These are phyloP conservation scores for Aspergillus conjunctus DNA, from an alignment of 495 filamentous ascomycete species.

Conservation along the genomic window DNA sequence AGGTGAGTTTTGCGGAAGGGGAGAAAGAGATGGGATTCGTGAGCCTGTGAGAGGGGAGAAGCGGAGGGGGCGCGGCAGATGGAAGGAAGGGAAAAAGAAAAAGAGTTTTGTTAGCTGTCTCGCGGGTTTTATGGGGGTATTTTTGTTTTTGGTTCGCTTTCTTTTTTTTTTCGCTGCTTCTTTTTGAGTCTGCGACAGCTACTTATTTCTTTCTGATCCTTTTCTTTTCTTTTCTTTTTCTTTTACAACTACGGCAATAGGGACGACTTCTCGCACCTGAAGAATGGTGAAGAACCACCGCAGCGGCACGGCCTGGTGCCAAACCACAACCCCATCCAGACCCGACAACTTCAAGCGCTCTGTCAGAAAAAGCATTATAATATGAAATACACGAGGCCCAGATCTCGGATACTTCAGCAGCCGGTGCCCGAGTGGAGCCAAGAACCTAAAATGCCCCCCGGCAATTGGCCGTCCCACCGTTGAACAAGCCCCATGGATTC, in stretches of 20 bases:
- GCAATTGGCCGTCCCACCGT: constrained; percentile 7
- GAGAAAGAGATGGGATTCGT: too few species aligned
- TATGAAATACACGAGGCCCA: constrained; percentile 18
- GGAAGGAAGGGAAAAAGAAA: constrained; percentile 9
- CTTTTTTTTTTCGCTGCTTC: background rate
- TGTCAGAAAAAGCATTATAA: background rate
- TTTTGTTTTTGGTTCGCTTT: constrained; percentile 5
- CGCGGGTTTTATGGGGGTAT: constrained; percentile 3
- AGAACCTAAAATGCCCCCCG: constrained; percentile 16
- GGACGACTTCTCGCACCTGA: too few species aligned
- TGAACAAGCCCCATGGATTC: background rate
- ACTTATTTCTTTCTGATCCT: background rate
- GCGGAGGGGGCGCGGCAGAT: constrained; percentile 10
- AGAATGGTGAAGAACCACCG: too few species aligned
- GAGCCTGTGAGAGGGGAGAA: background rate
- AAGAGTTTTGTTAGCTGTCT: constrained; percentile 1
- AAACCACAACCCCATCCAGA: too few species aligned
- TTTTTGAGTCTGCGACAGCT: background rate
- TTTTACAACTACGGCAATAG: too few species aligned
- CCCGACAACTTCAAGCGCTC: too few species aligned
- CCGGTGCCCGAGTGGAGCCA: constrained; percentile 26
- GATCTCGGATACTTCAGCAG: constrained; percentile 30
- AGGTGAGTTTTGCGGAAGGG: background rate
- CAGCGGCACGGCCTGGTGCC: too few species aligned
- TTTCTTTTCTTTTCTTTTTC: too few species aligned